Evolutionary conservation across 2,329 filamentous ascomycete species (phyloP).

Genomic region (Nemania abortiva): DNA sequence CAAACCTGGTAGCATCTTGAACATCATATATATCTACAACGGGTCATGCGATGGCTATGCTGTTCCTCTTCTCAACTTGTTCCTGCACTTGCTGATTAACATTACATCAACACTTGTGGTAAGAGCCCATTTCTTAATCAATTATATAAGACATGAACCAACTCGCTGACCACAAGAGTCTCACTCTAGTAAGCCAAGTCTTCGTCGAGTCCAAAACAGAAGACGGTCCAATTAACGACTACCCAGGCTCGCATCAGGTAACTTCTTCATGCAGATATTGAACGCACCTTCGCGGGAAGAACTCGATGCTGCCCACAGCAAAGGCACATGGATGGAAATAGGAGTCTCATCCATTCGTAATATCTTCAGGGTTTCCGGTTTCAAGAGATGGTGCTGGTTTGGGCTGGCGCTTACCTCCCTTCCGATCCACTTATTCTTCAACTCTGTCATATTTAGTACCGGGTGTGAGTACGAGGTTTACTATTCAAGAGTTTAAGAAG

Average conservation of each 20-base stretch:
- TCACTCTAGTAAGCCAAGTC: too few relatives aligned
- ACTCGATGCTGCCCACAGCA: conserved; percentile 58
- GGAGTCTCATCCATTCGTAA: conserved; percentile 58
- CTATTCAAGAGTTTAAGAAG: too few relatives aligned
- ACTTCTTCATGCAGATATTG: conserved; percentile 64
- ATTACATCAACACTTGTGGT: conserved; percentile 27
- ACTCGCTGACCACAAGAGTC: too few relatives aligned
- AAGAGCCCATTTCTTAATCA: neutral
- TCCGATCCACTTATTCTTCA: conserved; percentile 40
- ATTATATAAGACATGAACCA: too few relatives aligned
- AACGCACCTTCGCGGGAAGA: conserved; percentile 60
- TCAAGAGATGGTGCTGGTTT: conserved; percentile 37
- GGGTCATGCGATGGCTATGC: neutral
- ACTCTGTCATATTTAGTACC: conserved; percentile 34
- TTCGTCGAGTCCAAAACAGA: too few relatives aligned
- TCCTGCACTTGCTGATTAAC: conserved; percentile 17
- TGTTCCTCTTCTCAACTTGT: neutral
- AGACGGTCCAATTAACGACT: neutral
- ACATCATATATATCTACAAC: neutral
- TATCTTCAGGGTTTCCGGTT: conserved; percentile 40
- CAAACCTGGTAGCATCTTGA: neutral
- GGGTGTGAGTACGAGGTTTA: conserved; percentile 14
- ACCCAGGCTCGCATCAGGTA: conserved; percentile 56
- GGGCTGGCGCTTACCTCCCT: conserved; percentile 34
- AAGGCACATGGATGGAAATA: conserved; percentile 57